A percentile compares a stretch with the other conserved stretches of the same genome.
Conservation (phyloP, 75 land plant species). For the Selaginella tamariscina region DNA sequence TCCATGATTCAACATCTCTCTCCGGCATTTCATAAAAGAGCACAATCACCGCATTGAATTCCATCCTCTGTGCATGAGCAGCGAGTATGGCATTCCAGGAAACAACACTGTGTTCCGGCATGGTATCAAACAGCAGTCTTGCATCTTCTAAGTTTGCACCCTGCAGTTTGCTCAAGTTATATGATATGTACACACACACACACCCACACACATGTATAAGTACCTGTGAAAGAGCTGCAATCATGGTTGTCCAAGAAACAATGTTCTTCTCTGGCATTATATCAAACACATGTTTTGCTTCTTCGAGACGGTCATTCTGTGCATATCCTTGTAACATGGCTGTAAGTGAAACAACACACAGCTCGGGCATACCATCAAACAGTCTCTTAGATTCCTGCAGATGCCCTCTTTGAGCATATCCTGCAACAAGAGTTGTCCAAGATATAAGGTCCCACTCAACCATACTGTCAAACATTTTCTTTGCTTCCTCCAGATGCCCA, state of each 20-base stretch:
- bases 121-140: neutral
- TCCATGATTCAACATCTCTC: neutral
- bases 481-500: neutral
- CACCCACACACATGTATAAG: too few relatives aligned
- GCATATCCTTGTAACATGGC: slow-evolving; percentile 2
- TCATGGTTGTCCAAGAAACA: slow-evolving; percentile 17
- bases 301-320: slow-evolving; percentile 6
- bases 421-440: neutral
- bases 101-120: slow-evolving; percentile 1
- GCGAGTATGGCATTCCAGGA: slow-evolving; percentile 6
- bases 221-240: neutral
- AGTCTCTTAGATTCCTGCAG: neutral
- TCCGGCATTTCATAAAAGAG: slow-evolving; percentile 10
- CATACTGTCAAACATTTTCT: neutral
- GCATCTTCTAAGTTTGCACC: neutral
- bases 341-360: neutral
- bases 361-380: neutral
- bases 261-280: slow-evolving; percentile 6
- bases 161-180: too few relatives aligned
- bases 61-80: neutral
- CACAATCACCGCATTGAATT: neutral
- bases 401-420: neutral
- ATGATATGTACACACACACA: too few relatives aligned
- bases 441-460: neutral
- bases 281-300: slow-evolving; percentile 11